Evolutionary conservation across 768 basidiomycete genomes (phyloP).

Genomic region (Phlebiopsis gigantea): DNA sequence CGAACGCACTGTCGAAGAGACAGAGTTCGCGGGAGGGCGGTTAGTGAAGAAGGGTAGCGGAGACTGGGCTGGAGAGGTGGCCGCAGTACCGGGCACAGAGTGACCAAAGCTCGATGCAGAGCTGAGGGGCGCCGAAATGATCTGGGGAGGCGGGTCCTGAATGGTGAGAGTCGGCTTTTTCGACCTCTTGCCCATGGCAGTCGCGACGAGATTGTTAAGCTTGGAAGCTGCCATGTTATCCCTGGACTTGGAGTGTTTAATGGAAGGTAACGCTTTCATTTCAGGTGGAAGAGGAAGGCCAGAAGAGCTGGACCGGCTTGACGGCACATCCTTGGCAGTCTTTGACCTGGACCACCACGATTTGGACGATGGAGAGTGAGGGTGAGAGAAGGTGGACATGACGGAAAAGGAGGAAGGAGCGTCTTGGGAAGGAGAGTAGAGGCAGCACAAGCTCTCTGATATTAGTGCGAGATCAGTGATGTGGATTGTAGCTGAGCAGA

Average conservation of each 20-base stretch:
- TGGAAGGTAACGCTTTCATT: slow-evolving; percentile 16
- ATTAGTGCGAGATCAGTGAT: slow-evolving; percentile 18
- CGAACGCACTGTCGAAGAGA: slow-evolving; percentile 48
- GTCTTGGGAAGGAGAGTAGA: slow-evolving; percentile 17
- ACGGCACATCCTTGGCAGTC: slow-evolving; percentile 20
- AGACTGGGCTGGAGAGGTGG: slow-evolving; percentile 13
- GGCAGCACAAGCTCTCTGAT: slow-evolving; percentile 10
- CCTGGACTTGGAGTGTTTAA: slow-evolving; percentile 16
- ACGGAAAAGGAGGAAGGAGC: slow-evolving; percentile 22
- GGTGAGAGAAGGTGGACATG: slow-evolving; percentile 21
- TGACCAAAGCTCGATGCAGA: slow-evolving; percentile 10
- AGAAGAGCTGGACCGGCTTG: slow-evolving; percentile 15
- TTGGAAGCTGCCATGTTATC: slow-evolving; percentile 29
- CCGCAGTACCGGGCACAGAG: slow-evolving; percentile 5
- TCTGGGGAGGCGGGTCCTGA: slow-evolving; percentile 38
- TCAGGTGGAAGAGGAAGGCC: slow-evolving; percentile 17
- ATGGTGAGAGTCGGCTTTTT: slow-evolving; percentile 56
- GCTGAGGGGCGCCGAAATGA: slow-evolving; percentile 17
- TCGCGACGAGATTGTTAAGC: slow-evolving; percentile 54
- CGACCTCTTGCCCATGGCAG: slow-evolving; percentile 58
- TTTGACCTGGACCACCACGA: slow-evolving; percentile 32
- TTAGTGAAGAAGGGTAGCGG: slow-evolving; percentile 25
- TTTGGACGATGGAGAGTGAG: slow-evolving; percentile 16
- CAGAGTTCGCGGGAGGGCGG: slow-evolving; percentile 48
- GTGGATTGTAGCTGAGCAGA: not conserved